A percentile compares a stretch with the other conserved stretches of the same genome.
Evolutionary conservation across 768 basidiomycete genomes (phyloP).

Genomic region (Strobilomyces dryophilus): DNA sequence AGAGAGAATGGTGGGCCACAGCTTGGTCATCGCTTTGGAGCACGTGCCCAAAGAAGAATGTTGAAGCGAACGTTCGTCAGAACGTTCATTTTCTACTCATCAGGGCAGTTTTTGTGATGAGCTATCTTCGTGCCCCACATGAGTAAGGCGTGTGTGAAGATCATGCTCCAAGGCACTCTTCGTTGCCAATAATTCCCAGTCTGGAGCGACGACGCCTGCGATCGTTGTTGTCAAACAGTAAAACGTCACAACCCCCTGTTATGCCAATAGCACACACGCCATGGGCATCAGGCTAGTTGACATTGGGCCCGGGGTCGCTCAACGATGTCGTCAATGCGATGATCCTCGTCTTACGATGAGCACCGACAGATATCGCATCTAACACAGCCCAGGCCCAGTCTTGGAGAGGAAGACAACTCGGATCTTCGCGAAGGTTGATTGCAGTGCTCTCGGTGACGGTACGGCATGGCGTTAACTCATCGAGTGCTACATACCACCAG

Average conservation of each 20-base stretch:
- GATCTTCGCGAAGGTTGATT: constrained; percentile 36
- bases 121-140: constrained; percentile 63
- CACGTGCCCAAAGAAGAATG: constrained; percentile 67
- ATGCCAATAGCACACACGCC: not conserved
- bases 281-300: constrained; percentile 29
- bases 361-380: constrained; percentile 56
- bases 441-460: too few species aligned
- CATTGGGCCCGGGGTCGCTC: constrained; percentile 34
- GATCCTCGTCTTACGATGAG: constrained; percentile 61
- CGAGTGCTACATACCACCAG: constrained; percentile 45
- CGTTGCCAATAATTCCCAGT: constrained; percentile 35
- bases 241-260: constrained; percentile 23
- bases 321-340: constrained; percentile 51
- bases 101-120: constrained; percentile 67
- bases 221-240: constrained; percentile 49
- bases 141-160: constrained; percentile 34
- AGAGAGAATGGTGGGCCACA: constrained; percentile 54
- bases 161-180: constrained; percentile 24
- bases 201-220: constrained; percentile 57
- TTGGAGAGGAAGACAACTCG: constrained; percentile 48
- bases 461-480: constrained; percentile 31
- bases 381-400: constrained; percentile 43
- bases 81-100: constrained; percentile 58
- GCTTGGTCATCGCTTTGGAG: too few species aligned
- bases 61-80: constrained; percentile 62